phyloP scores from a whole-genome alignment of 192 early-diverging fungal genomes.

The Gaertneriomyces semiglobifer region DNA sequence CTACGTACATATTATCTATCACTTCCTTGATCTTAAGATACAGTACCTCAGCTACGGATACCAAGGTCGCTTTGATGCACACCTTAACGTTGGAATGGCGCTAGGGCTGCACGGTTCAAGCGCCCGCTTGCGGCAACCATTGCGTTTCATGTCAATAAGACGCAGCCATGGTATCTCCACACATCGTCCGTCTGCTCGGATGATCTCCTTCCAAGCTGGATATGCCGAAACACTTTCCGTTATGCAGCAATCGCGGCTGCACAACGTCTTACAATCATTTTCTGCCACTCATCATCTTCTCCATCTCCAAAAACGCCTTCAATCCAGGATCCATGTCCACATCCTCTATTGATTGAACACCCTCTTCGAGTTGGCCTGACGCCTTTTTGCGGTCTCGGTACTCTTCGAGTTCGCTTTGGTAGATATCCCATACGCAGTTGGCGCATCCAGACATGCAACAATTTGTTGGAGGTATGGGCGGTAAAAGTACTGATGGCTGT shows the following conservation, averaged over 20 bases:
- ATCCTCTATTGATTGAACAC: neutral
- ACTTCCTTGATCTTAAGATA: neutral
- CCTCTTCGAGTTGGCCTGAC: neutral
- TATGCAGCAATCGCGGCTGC: neutral
- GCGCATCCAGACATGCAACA: conserved; percentile 26
- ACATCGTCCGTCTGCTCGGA: too few relatives aligned
- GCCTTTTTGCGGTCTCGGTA: neutral
- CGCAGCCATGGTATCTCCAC: too few relatives aligned
- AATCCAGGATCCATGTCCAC: conserved; percentile 10
- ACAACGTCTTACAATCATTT: neutral
- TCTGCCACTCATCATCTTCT: conserved; percentile 13
- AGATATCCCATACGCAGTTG: conserved; percentile 19
- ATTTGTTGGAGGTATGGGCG: conserved; percentile 15
- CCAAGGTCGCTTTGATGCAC: neutral
- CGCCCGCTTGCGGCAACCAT: too few relatives aligned
- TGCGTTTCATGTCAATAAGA: too few relatives aligned
- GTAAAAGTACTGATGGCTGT: neutral
- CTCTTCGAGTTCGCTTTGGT: conserved; percentile 11
- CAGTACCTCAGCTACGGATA: neutral
- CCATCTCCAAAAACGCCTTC: conserved; percentile 19
- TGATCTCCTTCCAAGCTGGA: too few relatives aligned
- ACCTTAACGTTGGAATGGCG: neutral
- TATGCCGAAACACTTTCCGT: too few relatives aligned
- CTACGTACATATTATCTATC: neutral
- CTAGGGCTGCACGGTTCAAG: too few relatives aligned